Evolutionary conservation across 2,329 filamentous ascomycete species (phyloP).

Genomic region (Magnaporthiopsis rhizophila): DNA sequence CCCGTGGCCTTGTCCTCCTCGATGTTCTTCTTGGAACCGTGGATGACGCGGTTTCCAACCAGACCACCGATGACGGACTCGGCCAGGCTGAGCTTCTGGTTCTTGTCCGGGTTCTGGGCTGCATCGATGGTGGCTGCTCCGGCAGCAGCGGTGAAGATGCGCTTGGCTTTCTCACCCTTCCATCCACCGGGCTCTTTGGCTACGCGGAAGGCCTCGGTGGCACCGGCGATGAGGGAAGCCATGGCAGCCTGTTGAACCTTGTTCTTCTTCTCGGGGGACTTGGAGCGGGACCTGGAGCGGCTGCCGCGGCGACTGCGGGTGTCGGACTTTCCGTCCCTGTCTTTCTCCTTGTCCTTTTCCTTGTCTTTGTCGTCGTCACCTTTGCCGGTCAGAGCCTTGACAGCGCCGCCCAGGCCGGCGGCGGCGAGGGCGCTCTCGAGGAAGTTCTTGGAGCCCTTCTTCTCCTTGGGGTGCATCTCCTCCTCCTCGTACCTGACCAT

Average conservation of each 20-base stretch:
- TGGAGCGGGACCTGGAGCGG: constrained; percentile 42
- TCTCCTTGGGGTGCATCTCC: constrained; percentile 39
- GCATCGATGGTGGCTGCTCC: constrained; percentile 83
- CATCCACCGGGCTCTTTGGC: constrained; percentile 84
- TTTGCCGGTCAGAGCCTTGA: constrained; percentile 49
- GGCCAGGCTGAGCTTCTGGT: constrained; percentile 75
- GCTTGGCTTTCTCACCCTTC: constrained; percentile 87
- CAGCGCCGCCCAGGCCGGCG: constrained; percentile 53
- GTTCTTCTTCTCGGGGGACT: constrained; percentile 42
- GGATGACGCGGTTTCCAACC: constrained; percentile 75
- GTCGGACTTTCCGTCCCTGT: constrained; percentile 25
- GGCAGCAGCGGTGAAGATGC: constrained; percentile 77
- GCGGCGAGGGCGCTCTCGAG: constrained; percentile 55
- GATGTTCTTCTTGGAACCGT: constrained; percentile 64
- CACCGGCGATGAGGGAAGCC: constrained; percentile 82
- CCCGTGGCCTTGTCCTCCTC: constrained; percentile 51
- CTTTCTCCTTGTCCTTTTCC: constrained; percentile 19
- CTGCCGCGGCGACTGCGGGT: constrained; percentile 41
- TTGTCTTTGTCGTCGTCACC: constrained; percentile 28
- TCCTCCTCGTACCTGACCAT: constrained; percentile 48
- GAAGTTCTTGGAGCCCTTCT: constrained; percentile 56
- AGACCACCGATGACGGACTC: constrained; percentile 87
- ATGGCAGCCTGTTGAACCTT: constrained; percentile 82
- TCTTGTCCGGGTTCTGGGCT: constrained; percentile 60
- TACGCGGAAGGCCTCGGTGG: constrained; percentile 84